Percentiles rank a stretch among this genome's conserved stretches.
phyloP scores from a whole-genome alignment of 1,284 basidiomycete genomes.

The Lignosus rhinocerotis region DNA sequence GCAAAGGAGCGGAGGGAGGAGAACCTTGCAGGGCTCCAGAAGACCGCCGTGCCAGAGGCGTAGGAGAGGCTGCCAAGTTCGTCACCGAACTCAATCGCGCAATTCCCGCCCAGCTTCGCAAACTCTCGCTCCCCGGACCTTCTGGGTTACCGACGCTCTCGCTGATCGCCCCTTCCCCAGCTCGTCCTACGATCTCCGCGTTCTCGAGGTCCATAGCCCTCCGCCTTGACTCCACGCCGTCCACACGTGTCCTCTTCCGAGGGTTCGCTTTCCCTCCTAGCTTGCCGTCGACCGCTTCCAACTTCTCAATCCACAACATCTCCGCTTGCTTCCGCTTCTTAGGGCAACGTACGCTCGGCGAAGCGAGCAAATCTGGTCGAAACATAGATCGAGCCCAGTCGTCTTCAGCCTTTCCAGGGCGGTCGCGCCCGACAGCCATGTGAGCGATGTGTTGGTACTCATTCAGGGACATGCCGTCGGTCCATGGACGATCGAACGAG shows the following conservation, averaged over 20 bases:
- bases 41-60: neutral
- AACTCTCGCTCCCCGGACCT: neutral
- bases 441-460: constrained; percentile 54
- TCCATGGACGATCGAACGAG: constrained; percentile 61
- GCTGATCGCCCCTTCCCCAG: neutral
- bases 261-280: constrained; percentile 1
- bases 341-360: constrained; percentile 38
- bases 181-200: neutral
- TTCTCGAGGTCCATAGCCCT: neutral
- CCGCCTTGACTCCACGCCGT: neutral
- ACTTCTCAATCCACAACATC: constrained; percentile 37
- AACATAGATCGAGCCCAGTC: constrained; percentile 43
- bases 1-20: neutral
- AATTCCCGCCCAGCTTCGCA: neutral
- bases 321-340: constrained; percentile 37
- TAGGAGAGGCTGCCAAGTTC: constrained; percentile 17
- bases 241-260: constrained; percentile 6
- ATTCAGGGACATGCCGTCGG: constrained; percentile 48
- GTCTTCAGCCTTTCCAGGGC: constrained; percentile 40
- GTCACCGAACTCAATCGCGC: constrained; percentile 25
- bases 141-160: neutral
- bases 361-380: constrained; percentile 34
- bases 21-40: neutral
- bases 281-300: constrained; percentile 31
- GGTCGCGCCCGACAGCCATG: constrained; percentile 50